phyloP scores from a whole-genome alignment of 345 rosid genomes.

The Eucalyptus pauciflora region DNA sequence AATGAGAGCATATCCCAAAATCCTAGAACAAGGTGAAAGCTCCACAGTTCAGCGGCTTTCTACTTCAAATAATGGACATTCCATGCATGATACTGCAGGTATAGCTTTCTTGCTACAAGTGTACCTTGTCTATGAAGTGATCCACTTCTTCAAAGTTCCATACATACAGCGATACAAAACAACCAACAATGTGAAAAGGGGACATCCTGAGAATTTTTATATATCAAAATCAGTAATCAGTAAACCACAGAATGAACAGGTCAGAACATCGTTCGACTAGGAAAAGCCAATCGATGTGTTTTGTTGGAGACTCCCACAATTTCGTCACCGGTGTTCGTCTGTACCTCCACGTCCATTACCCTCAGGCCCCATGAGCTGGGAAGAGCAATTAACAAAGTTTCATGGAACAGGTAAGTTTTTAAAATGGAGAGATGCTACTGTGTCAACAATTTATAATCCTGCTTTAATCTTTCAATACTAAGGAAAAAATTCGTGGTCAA shows the following conservation, averaged over 20 bases:
- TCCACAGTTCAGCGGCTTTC: not conserved
- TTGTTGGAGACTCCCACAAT: not conserved
- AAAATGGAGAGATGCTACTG: not conserved
- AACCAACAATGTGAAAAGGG: not conserved
- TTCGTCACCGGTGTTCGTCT: not conserved
- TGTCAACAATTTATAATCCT: not conserved
- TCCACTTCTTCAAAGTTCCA: not conserved
- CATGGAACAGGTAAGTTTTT: not conserved
- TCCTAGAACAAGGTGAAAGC: not conserved
- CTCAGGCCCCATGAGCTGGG: not conserved
- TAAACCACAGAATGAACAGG: not conserved
- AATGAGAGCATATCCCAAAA: not conserved
- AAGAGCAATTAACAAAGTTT: not conserved
- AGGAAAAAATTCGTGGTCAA: not conserved
- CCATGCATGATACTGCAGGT: not conserved
- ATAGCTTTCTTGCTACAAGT: not conserved
- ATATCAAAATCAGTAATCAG: not conserved
- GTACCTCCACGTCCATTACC: not conserved
- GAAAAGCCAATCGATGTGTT: not conserved
- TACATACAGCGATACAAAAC: not conserved
- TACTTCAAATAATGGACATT: not conserved
- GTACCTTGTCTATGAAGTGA: not conserved
- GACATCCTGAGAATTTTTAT: not conserved
- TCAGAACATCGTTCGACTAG: not conserved
- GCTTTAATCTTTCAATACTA: not conserved